A percentile compares a stretch with the other conserved stretches of the same genome.
These are phyloP conservation scores for Sanghuangporus sanghuang DNA, from an alignment of 1,284 basidiomycete species.

Conservation along the genomic window DNA sequence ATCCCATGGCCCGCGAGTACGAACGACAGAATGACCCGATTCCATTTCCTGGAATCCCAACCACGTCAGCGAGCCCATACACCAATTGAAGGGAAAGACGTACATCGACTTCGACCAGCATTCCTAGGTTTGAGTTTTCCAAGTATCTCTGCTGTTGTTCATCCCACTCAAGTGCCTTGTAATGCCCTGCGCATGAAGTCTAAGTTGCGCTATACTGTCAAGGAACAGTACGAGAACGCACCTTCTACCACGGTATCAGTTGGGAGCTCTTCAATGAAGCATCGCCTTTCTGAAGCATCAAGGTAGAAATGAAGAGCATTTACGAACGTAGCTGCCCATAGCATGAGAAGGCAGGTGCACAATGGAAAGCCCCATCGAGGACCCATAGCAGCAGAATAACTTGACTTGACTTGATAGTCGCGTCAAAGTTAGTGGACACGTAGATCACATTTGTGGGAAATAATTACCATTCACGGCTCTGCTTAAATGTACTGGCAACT, in stretches of 20 bases:
- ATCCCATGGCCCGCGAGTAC: slow-evolving; percentile 84
- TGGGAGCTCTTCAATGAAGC: slow-evolving; percentile 98
- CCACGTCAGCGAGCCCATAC: slow-evolving; percentile 5
- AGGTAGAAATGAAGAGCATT: slow-evolving; percentile 85
- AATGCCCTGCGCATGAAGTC: slow-evolving; percentile 64
- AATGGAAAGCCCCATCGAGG: background rate
- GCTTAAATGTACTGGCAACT: background rate
- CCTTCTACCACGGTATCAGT: slow-evolving; percentile 96
- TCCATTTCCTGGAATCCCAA: slow-evolving; percentile 62
- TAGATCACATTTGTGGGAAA: background rate
- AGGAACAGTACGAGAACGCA: slow-evolving; percentile 28
- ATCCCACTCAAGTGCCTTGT: slow-evolving; percentile 88
- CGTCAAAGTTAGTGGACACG: background rate
- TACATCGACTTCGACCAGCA: slow-evolving; percentile 88
- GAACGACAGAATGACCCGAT: slow-evolving; percentile 71
- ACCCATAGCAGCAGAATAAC: background rate
- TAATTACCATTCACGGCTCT: background rate
- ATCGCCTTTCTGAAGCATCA: slow-evolving; percentile 86
- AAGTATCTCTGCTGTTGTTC: slow-evolving; percentile 67
- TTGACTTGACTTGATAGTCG: background rate
- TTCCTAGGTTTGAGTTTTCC: slow-evolving; percentile 76
- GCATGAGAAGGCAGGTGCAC: background rate
- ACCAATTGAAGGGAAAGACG: slow-evolving; percentile 28
- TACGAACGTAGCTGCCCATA: background rate
- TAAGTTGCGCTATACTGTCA: background rate